Conservation (phyloP, 108 stramenopile genomes). For the Skeletonema grethae region DNA sequence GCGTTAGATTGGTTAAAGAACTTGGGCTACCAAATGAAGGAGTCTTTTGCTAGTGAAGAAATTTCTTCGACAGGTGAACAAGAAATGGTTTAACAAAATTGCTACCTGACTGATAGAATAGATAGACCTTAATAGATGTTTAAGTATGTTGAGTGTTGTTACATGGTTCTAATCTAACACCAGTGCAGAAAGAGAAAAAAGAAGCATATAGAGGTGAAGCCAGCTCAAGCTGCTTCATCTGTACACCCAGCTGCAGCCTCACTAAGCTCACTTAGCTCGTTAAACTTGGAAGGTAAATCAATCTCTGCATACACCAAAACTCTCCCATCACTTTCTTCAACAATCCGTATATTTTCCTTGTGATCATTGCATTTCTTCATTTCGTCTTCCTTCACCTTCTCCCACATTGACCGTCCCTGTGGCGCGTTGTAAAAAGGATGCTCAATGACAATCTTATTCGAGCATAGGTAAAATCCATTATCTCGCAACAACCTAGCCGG, state of each 20-base stretch:
- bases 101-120: too few species aligned
- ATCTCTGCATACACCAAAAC: conserved; percentile 51
- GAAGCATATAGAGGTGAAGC: neutral
- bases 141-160: neutral
- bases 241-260: neutral
- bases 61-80: neutral
- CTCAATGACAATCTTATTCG: conserved; percentile 57
- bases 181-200: neutral
- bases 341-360: conserved; percentile 20
- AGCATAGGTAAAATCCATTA: conserved; percentile 70
- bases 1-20: conserved; percentile 1
- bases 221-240: neutral
- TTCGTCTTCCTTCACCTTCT: conserved; percentile 29
- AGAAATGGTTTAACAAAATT: too few species aligned
- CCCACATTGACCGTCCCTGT: conserved; percentile 38
- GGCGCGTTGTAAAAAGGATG: conserved; percentile 72
- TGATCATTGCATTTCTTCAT: neutral
- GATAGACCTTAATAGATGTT: too few species aligned
- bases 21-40: neutral
- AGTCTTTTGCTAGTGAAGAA: neutral
- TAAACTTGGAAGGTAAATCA: conserved; percentile 58
- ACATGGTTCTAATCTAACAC: neutral
- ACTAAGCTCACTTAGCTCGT: neutral
- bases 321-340: conserved; percentile 32
- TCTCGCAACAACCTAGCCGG: conserved; percentile 53